phyloP scores from a whole-genome alignment of 176 grass and related monocot species.

The Carex cristatella region DNA sequence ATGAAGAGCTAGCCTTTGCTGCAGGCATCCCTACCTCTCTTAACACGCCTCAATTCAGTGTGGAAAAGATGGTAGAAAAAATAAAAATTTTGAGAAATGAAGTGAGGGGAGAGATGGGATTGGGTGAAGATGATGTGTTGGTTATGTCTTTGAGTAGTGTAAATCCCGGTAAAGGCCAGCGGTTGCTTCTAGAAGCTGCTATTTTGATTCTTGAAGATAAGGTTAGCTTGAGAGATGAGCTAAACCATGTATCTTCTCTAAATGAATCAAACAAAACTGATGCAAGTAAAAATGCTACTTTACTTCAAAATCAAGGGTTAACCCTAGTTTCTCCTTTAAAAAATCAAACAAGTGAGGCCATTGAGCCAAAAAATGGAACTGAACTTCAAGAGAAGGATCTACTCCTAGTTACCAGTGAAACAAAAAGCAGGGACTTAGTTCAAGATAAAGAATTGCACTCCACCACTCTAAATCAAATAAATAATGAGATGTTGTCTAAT shows the following conservation, averaged over 20 bases:
- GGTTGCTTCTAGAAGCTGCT: constrained; percentile 40
- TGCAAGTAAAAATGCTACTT: neutral
- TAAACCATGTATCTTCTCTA: constrained; percentile 1
- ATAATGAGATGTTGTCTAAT: neutral
- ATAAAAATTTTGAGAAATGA: constrained; percentile 28
- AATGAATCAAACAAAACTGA: constrained; percentile 14
- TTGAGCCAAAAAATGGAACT: neutral
- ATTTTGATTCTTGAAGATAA: constrained; percentile 34
- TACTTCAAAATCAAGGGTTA: neutral
- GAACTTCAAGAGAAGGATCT: neutral
- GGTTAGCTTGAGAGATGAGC: constrained; percentile 23
- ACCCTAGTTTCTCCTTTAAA: neutral
- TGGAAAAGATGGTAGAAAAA: constrained; percentile 33
- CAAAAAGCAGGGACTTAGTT: neutral
- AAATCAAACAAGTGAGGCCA: constrained; percentile 3
- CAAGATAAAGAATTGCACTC: neutral
- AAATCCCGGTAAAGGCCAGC: constrained; percentile 44
- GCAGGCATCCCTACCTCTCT: constrained; percentile 40
- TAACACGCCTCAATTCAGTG: constrained; percentile 34
- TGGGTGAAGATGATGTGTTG: constrained; percentile 35
- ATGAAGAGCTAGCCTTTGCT: constrained; percentile 47
- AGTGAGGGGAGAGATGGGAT: constrained; percentile 44
- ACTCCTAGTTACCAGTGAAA: neutral
- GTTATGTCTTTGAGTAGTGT: constrained; percentile 45
- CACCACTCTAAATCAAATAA: constrained; percentile 15